Conservation (phyloP, 2,329 filamentous ascomycete genomes). For the Bipolaris victoriae region DNA sequence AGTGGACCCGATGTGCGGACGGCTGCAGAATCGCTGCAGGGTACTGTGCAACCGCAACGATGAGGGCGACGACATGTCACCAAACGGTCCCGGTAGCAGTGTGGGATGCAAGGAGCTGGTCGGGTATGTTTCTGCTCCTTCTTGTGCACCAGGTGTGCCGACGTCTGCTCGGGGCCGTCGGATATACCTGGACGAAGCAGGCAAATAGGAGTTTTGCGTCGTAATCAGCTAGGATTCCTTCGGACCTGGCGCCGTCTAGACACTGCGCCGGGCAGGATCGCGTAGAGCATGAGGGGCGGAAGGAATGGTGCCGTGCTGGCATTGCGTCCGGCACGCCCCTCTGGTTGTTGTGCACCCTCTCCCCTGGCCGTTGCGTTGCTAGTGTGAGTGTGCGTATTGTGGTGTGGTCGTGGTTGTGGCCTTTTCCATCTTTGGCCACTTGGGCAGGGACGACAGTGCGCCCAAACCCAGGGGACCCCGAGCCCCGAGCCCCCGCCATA, state of each 20-base stretch:
- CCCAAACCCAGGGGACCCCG: neutral
- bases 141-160: neutral
- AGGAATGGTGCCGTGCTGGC: slow-evolving; percentile 2
- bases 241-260: neutral
- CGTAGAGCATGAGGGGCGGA: slow-evolving; percentile 9
- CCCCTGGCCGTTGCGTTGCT: slow-evolving; percentile 8
- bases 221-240: slow-evolving; percentile 9
- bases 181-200: slow-evolving; percentile 3
- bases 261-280: slow-evolving; percentile 5
- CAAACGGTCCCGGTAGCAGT: neutral
- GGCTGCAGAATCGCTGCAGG: slow-evolving; percentile 16
- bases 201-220: slow-evolving; percentile 13
- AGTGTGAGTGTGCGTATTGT: neutral
- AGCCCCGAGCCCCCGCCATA: slow-evolving; percentile 18
- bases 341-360: slow-evolving; percentile 12
- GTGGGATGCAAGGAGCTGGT: neutral
- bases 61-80: neutral
- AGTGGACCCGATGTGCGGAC: slow-evolving; percentile 19
- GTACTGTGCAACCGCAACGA: neutral
- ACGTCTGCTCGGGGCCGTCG: slow-evolving; percentile 10
- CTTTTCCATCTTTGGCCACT: neutral
- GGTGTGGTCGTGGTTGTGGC: too few relatives aligned
- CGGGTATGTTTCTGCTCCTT: neutral
- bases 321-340: slow-evolving; percentile 5
- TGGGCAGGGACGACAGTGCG: slow-evolving; percentile 1